Percentiles rank a stretch among this genome's conserved stretches.
Conservation (phyloP, 805 yeast genomes). For the Monosporozyma servazzii region DNA sequence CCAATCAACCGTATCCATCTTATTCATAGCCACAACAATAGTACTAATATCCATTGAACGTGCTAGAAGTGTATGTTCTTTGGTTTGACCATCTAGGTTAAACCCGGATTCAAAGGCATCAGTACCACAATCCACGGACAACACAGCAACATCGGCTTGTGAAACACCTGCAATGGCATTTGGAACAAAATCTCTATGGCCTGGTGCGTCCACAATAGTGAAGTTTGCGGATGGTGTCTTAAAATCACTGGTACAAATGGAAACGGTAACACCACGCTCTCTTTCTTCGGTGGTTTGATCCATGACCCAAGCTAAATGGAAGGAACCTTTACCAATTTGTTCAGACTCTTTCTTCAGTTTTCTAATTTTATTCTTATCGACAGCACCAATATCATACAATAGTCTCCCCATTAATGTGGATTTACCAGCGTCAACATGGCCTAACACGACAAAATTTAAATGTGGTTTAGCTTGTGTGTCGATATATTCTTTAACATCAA, state of each 20-base stretch:
- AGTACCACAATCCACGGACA: constrained; percentile 92
- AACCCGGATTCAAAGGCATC: constrained; percentile 99
- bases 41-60: constrained; percentile 93
- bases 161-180: constrained; percentile 99
- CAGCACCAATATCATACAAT: constrained; percentile 86
- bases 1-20: constrained; percentile 88
- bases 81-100: constrained; percentile 96
- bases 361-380: constrained; percentile 92
- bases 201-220: constrained; percentile 98
- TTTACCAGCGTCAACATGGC: constrained; percentile 99
- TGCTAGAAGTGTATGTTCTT: constrained; percentile 93
- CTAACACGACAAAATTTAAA: constrained; percentile 92
- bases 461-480: constrained; percentile 83
- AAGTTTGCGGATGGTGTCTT: constrained; percentile 92
- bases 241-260: constrained; percentile 93
- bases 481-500: constrained; percentile 66
- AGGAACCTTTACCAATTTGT: constrained; percentile 97
- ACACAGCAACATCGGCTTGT: constrained; percentile 95
- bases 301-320: constrained; percentile 99
- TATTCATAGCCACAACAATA: constrained; percentile 81
- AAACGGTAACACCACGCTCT: constrained; percentile 96
- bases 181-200: constrained; percentile 96
- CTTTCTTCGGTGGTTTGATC: constrained; percentile 98
- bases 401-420: constrained; percentile 98
- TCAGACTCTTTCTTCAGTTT: constrained; percentile 95